Evolutionary conservation across 2,329 filamentous ascomycete species (phyloP), one percentile per base, ranked within the genome.

Genomic region (Fusarium xylarioides): DNA sequence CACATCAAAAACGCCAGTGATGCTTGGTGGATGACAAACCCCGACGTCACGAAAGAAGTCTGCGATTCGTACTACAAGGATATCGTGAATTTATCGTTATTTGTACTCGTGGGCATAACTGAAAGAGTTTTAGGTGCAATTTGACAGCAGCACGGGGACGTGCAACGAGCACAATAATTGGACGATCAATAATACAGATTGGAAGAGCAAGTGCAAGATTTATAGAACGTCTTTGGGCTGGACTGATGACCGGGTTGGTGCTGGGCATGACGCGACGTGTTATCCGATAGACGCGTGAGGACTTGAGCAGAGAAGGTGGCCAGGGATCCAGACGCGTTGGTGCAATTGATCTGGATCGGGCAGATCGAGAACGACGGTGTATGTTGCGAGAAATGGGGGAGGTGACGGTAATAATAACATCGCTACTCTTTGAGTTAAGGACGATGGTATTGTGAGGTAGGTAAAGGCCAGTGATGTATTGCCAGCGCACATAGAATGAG

Each of bases 261-360:
- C 49, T 26, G 49, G 49, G 1, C 14, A 52, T 11, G 7, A 32
- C 16, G 47, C 47, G 21, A 50, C 47, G 15, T 50, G 47, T 23
- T 34, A 50, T 23, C 47, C 30, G 21, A 50, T 50, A 32, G 47
- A 50, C 11, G 46, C 47, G 0, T 50, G 14, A 30, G 26, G 9
- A 4, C 1, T 9, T 7, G 10, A 0, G 2, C 5, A 18, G 42
- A 43, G 18, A 23, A 12, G 10, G n/a, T 8, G 19, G 19, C 23
- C 11, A 1, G 1, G 11, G 21, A 4, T 16, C 10, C 21, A 16
- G 15, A 3, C 14, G 14, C 21, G 4, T 26, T 26, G 26, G n/a
- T n/a, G n/a, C n/a, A n/a, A n/a, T n/a, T n/a, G n/a, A n/a, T n/a
- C n/a, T n/a, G n/a, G n/a, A n/a, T n/a, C n/a, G n/a, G n/a, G n/a